A percentile compares a stretch with the other conserved stretches of the same genome.
Conservation (phyloP, 192 early-diverging fungal genomes). For the Entrophospora sp. region DNA sequence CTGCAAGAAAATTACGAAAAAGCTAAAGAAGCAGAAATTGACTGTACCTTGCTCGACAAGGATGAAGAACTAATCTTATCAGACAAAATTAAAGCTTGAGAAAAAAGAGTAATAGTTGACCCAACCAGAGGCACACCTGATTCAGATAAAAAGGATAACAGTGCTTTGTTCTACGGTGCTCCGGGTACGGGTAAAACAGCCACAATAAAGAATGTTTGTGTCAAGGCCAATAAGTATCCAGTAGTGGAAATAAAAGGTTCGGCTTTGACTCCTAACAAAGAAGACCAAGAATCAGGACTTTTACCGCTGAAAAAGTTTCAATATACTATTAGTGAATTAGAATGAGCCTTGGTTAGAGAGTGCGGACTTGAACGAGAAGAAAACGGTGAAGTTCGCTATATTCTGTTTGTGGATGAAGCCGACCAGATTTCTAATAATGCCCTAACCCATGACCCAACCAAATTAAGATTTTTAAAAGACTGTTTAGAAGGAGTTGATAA, state of each 20-base stretch:
- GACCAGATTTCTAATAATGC: background rate
- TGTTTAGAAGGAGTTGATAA: background rate
- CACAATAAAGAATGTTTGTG: background rate
- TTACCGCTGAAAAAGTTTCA: background rate
- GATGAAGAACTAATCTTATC: background rate
- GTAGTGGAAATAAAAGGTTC: slow-evolving; percentile 1
- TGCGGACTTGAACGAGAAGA: background rate
- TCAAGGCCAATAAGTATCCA: background rate
- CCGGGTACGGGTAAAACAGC: slow-evolving; percentile 3
- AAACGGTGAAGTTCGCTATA: background rate
- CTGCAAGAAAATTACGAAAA: background rate
- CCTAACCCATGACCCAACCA: background rate
- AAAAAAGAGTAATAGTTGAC: background rate
- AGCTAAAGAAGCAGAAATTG: background rate
- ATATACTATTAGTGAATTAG: slow-evolving; percentile 7
- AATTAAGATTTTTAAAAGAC: slow-evolving; percentile 3
- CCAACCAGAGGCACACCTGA: background rate
- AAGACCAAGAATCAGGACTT: background rate
- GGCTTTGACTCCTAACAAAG: background rate
- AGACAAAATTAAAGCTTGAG: background rate
- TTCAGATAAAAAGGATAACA: background rate
- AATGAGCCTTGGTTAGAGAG: background rate
- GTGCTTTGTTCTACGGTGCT: background rate
- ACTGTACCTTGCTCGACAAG: background rate
- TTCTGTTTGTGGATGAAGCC: slow-evolving; percentile 11